A percentile compares a stretch with the other conserved stretches of the same genome.
Conservation (phyloP, 768 basidiomycete species). For the Kwoniella bestiolae region DNA sequence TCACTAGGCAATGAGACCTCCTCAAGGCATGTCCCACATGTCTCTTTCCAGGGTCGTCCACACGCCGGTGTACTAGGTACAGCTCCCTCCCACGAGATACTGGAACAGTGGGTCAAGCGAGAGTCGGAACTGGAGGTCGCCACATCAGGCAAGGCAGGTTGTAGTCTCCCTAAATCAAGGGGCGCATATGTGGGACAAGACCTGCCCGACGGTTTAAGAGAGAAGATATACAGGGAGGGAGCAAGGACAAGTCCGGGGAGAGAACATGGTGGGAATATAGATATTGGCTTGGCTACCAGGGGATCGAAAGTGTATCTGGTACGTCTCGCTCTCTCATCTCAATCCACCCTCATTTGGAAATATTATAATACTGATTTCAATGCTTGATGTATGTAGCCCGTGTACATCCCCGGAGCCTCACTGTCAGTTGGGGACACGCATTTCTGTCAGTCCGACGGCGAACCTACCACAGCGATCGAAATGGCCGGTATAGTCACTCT, state of each 20-base stretch:
- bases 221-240: slow-evolving; percentile 69
- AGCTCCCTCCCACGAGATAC: slow-evolving; percentile 72
- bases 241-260: slow-evolving; percentile 75
- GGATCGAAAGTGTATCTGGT: slow-evolving; percentile 40
- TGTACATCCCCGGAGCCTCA: slow-evolving; percentile 75
- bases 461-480: slow-evolving; percentile 67
- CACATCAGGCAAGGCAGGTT: slow-evolving; percentile 8
- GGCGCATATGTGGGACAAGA: slow-evolving; percentile 76
- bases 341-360: too few species aligned
- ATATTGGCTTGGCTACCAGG: slow-evolving; percentile 70
- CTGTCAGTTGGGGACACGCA: slow-evolving; percentile 78
- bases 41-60: slow-evolving; percentile 75
- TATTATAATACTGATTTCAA: not conserved
- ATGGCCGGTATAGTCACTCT: slow-evolving; percentile 79
- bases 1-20: slow-evolving; percentile 67
- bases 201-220: slow-evolving; percentile 60
- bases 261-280: slow-evolving; percentile 71
- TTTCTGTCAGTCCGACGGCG: slow-evolving; percentile 75
- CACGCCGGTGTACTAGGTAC: slow-evolving; percentile 76
- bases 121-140: slow-evolving; percentile 66
- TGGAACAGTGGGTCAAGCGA: slow-evolving; percentile 75
- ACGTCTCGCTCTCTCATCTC: not conserved
- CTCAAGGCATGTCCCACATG: slow-evolving; percentile 77
- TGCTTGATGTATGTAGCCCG: slow-evolving; percentile 71
- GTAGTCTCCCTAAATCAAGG: slow-evolving; percentile 64